Evolutionary conservation across 495 filamentous ascomycete species (phyloP).

Genomic region (Rhizodiscina lignyota): DNA sequence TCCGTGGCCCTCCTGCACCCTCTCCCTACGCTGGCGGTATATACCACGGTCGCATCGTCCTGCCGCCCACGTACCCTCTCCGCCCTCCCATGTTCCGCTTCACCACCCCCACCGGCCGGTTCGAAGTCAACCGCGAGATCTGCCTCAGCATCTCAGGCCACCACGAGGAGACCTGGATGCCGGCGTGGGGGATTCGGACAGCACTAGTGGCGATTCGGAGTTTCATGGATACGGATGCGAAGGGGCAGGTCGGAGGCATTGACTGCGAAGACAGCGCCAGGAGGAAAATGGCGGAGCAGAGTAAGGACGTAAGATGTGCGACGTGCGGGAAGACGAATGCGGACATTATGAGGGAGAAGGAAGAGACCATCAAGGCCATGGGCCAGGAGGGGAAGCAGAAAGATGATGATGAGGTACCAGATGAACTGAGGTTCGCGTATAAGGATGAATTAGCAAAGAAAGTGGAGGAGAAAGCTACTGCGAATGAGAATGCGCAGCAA

Average conservation of each 20-base stretch:
- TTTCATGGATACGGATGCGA: constrained; percentile 60
- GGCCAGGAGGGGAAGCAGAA: constrained; percentile 20
- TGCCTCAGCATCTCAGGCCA: constrained; percentile 86
- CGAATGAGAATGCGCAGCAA: too few relatives aligned
- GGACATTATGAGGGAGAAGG: constrained; percentile 44
- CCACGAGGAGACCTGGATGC: constrained; percentile 97
- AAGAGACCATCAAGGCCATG: constrained; percentile 14
- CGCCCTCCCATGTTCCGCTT: constrained; percentile 89
- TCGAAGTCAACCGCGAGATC: constrained; percentile 95
- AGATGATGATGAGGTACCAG: constrained; percentile 24
- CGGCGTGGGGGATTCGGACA: constrained; percentile 85
- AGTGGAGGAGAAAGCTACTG: too few relatives aligned
- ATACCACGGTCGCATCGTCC: constrained; percentile 90
- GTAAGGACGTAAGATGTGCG: constrained; percentile 42
- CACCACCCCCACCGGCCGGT: constrained; percentile 76
- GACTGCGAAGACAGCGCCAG: constrained; percentile 50
- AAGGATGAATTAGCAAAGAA: constrained; percentile 23
- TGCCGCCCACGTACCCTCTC: constrained; percentile 76
- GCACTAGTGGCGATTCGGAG: constrained; percentile 51
- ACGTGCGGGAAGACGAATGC: constrained; percentile 50
- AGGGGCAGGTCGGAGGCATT: constrained; percentile 76
- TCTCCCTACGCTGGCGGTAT: constrained; percentile 63
- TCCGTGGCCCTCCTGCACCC: constrained; percentile 72
- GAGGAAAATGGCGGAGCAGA: constrained; percentile 46
- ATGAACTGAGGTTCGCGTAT: constrained; percentile 31